Conservation (phyloP, 2,329 filamentous ascomycete genomes). For the Cordyceps pruinosa region DNA sequence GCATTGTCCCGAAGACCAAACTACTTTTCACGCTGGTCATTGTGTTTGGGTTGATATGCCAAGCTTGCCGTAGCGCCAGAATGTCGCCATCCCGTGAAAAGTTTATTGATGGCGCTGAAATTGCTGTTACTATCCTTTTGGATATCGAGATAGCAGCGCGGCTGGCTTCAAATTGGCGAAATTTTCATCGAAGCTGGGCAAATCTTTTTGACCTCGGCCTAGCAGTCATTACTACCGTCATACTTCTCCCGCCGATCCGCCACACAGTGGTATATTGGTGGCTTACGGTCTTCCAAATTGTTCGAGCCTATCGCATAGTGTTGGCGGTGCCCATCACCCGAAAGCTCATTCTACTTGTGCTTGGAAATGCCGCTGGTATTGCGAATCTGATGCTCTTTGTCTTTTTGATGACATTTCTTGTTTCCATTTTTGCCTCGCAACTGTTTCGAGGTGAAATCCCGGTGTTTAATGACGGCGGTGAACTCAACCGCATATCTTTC, state of each 20-base stretch:
- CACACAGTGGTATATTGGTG: constrained; percentile 73
- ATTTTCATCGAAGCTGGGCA: constrained; percentile 64
- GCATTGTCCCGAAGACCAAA: constrained; percentile 64
- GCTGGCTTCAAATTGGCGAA: constrained; percentile 70
- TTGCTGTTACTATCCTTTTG: constrained; percentile 69
- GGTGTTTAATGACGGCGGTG: constrained; percentile 49
- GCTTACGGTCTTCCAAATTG: constrained; percentile 87
- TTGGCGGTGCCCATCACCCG: constrained; percentile 81
- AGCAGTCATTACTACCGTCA: constrained; percentile 74
- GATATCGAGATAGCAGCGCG: constrained; percentile 77
- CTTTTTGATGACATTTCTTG: constrained; percentile 88
- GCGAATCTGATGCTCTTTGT: constrained; percentile 93
- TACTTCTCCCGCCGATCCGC: constrained; percentile 76
- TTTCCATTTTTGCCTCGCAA: constrained; percentile 87
- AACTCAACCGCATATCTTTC: constrained; percentile 67
- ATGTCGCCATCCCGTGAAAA: constrained; percentile 57
- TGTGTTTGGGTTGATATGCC: constrained; percentile 68
- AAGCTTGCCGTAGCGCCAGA: constrained; percentile 66
- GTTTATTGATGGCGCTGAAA: constrained; percentile 68
- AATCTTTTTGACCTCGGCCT: constrained; percentile 79
- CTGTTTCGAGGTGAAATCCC: constrained; percentile 86
- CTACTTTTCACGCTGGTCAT: constrained; percentile 79
- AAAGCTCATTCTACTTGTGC: constrained; percentile 77
- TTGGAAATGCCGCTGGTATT: constrained; percentile 88
- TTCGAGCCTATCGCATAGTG: constrained; percentile 87